Evolutionary conservation across 108 stramenopile species (phyloP).

Genomic region (Nannochloropsis gaditana): DNA sequence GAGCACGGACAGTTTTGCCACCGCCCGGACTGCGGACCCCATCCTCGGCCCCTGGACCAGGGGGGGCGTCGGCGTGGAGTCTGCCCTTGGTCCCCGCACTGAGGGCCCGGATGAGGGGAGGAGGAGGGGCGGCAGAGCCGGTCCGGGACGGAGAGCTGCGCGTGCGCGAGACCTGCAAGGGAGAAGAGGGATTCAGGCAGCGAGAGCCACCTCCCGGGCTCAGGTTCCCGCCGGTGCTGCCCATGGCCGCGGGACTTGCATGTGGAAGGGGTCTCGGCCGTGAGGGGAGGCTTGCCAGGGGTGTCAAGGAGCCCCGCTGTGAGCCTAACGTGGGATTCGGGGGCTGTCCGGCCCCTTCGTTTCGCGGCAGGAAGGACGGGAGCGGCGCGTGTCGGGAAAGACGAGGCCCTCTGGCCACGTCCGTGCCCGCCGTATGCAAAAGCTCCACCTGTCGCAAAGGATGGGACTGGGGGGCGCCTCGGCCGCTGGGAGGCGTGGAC

Average conservation of each 20-base stretch:
- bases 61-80: too few relatives aligned
- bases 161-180: neutral
- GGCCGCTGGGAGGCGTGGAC: too few relatives aligned
- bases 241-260: neutral
- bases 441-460: too few relatives aligned
- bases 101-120: neutral
- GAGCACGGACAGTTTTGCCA: neutral
- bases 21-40: neutral
- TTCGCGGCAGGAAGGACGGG: neutral
- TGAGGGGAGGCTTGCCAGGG: too few relatives aligned
- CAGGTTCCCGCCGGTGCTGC: neutral
- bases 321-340: too few relatives aligned
- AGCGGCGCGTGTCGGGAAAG: neutral
- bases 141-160: neutral
- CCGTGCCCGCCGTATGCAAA: neutral
- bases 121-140: neutral
- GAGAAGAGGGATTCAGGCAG: neutral
- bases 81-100: neutral
- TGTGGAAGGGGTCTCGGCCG: too few relatives aligned
- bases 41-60: too few relatives aligned
- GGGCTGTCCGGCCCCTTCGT: neutral
- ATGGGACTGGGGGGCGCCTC: too few relatives aligned
- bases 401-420: neutral
- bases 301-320: too few relatives aligned
- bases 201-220: conserved; percentile 8